Evolutionary conservation across 1,139 yeast genomes (phyloP), one percentile per base, ranked within the genome.

Genomic region (Suhomyces ambrosiae): DNA sequence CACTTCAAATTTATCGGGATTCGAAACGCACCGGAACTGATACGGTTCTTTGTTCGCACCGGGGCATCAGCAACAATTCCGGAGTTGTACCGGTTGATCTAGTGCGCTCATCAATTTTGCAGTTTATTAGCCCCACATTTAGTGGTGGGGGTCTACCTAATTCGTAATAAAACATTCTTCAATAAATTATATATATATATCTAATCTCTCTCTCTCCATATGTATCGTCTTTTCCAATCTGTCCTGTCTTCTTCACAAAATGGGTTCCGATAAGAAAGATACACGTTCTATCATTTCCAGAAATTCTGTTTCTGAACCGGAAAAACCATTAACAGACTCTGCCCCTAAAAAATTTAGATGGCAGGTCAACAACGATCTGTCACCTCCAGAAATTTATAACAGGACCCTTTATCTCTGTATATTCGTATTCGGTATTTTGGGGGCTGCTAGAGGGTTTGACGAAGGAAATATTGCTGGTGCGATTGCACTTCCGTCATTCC

Each of bases 401-500:
- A 46, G 59, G 48, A 70, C 71, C 9, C 61, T 78, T 32, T 74
- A 65, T 47, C 45, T 72, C 22, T 68, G 79, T 3, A 71, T 79
- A 9, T 60, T 74, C 32, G 71, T 77, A 3, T 79, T 78, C 57
- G 85, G 85, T 30, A 53, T 79, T 17, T 58, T 77, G 37, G 86
- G 86, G 9, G 68, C 78, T 17, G 80, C 82, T 8, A 61, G 85
- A 54, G 86, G 86, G 11, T 71, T 67, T 37, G 86, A 80, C 54
- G 85, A 79, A 57, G 86, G 85, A 33, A 47, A 45, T 23, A 61
- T 61, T 30, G 56, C 77, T n/a, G 80, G 79, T 7, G 57, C 68
- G 3, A 61, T 70, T 25, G 69, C 75, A 3, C 79, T 71, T 46
- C 54, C 53, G 3, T 60, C 77, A 1, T 79, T 79, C 54, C 56